These are phyloP conservation scores for Fomitopsis serialis DNA, from an alignment of 768 basidiomycete genomes.

Conservation along the genomic window DNA sequence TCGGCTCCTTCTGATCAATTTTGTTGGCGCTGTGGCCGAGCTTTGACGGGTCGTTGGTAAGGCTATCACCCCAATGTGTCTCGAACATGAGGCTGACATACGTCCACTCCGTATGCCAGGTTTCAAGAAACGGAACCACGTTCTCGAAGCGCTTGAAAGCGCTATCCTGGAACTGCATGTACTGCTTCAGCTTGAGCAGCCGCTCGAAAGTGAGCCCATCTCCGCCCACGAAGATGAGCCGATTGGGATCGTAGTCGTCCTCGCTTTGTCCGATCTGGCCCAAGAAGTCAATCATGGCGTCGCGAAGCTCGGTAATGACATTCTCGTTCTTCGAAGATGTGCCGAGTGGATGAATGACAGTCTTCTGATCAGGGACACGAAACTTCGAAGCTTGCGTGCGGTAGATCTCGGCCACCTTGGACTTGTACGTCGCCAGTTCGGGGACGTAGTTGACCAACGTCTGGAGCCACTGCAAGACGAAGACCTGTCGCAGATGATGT, in stretches of 20 bases:
- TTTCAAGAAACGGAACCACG: too few species aligned
- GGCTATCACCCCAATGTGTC: too few species aligned
- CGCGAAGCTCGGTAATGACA: constrained; percentile 27
- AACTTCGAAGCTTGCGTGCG: constrained; percentile 16
- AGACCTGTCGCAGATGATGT: constrained; percentile 20
- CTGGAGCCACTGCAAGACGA: constrained; percentile 25
- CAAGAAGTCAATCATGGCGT: constrained; percentile 28
- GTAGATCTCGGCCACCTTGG: constrained; percentile 17
- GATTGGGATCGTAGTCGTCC: constrained; percentile 12
- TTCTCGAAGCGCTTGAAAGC: background rate
- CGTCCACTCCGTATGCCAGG: too few species aligned
- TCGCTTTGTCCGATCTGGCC: constrained; percentile 25
- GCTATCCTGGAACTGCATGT: constrained; percentile 1
- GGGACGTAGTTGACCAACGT: constrained; percentile 20
- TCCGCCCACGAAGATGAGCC: constrained; percentile 21
- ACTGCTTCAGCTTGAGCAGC: constrained; percentile 10
- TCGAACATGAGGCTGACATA: too few species aligned
- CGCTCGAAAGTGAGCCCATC: constrained; percentile 34
- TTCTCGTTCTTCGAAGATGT: too few species aligned
- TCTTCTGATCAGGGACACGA: constrained; percentile 19
- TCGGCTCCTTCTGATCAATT: too few species aligned
- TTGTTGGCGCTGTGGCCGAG: too few species aligned
- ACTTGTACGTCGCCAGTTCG: constrained; percentile 13
- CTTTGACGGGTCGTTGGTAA: too few species aligned
- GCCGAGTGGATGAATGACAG: too few species aligned